Conservation (phyloP, 805 yeast species). For the Candida tallmaniae region DNA sequence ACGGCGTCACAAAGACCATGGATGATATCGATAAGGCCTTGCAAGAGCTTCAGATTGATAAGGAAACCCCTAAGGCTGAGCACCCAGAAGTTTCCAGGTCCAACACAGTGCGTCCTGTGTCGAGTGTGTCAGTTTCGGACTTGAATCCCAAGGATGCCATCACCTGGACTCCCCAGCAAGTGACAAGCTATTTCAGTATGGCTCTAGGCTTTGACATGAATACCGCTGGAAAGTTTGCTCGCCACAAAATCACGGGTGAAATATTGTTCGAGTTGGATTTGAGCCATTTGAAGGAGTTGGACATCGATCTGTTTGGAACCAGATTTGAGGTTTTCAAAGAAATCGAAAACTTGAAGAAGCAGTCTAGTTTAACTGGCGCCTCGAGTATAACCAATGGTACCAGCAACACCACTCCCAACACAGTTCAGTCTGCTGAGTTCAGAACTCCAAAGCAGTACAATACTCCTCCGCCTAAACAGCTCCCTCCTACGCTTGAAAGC, state of each 20-base stretch:
- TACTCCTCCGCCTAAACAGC: slow-evolving; percentile 1
- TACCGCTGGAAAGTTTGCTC: slow-evolving; percentile 74
- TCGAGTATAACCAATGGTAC: background rate
- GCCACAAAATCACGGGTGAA: slow-evolving; percentile 85
- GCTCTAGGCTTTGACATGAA: slow-evolving; percentile 67
- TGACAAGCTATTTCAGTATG: slow-evolving; percentile 66
- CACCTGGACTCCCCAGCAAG: slow-evolving; percentile 85
- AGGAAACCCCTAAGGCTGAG: background rate
- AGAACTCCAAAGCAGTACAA: background rate
- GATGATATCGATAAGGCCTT: slow-evolving; percentile 71
- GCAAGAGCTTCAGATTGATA: slow-evolving; percentile 48
- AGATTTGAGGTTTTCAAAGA: slow-evolving; percentile 89
- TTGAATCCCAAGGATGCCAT: slow-evolving; percentile 47
- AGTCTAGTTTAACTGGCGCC: background rate
- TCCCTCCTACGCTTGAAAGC: background rate
- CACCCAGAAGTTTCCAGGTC: background rate
- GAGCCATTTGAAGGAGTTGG: slow-evolving; percentile 84
- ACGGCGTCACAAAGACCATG: slow-evolving; percentile 47
- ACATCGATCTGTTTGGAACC: slow-evolving; percentile 89
- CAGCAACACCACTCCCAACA: background rate
- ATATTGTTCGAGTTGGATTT: slow-evolving; percentile 83
- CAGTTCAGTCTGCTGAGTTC: background rate
- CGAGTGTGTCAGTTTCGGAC: slow-evolving; percentile 6
- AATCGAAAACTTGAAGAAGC: slow-evolving; percentile 60
- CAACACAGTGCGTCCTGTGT: background rate